Percentiles rank a stretch among this genome's conserved stretches.
These are phyloP conservation scores for Physcomitrellopsis africana DNA, from an alignment of 225 moss, liverwort and hornwort genomes.

Conservation along the genomic window DNA sequence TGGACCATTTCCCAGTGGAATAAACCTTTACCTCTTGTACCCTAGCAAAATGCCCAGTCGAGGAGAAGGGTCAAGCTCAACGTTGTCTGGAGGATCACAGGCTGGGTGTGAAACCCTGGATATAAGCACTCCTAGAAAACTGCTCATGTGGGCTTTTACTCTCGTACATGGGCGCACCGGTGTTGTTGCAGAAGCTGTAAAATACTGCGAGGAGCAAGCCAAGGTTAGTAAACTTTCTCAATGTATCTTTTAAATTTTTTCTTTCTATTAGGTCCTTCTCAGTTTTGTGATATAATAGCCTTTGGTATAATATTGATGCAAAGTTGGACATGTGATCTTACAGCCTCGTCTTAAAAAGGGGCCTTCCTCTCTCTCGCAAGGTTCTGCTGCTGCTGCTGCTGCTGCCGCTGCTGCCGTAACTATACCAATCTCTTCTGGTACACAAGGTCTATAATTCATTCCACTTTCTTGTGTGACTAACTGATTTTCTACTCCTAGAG, in stretches of 20 bases:
- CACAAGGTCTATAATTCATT: slow-evolving; percentile 43
- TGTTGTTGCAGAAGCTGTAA: slow-evolving; percentile 86
- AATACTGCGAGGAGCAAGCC: slow-evolving; percentile 94
- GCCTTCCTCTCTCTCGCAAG: slow-evolving; percentile 48
- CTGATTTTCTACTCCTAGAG: slow-evolving; percentile 12
- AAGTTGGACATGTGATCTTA: slow-evolving; percentile 36
- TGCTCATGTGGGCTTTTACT: slow-evolving; percentile 91
- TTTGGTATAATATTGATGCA: slow-evolving; percentile 25
- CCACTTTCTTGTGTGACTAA: slow-evolving; percentile 15
- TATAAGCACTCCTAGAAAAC: slow-evolving; percentile 87
- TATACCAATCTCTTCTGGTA: slow-evolving; percentile 33
- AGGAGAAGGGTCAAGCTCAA: slow-evolving; percentile 40
- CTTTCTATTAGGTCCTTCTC: slow-evolving; percentile 17
- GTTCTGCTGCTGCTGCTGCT: slow-evolving; percentile 25
- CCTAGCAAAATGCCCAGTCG: slow-evolving; percentile 49
- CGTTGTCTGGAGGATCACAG: slow-evolving; percentile 49
- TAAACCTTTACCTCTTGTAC: slow-evolving; percentile 71
- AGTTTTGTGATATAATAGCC: not conserved
- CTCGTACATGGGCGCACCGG: slow-evolving; percentile 87
- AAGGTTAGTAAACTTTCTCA: slow-evolving; percentile 53
- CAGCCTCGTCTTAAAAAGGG: slow-evolving; percentile 71
- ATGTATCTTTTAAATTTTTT: slow-evolving; percentile 5
- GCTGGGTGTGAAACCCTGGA: slow-evolving; percentile 69
- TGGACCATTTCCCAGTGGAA: slow-evolving; percentile 86
- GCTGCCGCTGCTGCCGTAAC: not conserved